These are phyloP conservation scores for Chaetomium globosum DNA, from an alignment of 2,329 filamentous ascomycete genomes.

Conservation along the genomic window DNA sequence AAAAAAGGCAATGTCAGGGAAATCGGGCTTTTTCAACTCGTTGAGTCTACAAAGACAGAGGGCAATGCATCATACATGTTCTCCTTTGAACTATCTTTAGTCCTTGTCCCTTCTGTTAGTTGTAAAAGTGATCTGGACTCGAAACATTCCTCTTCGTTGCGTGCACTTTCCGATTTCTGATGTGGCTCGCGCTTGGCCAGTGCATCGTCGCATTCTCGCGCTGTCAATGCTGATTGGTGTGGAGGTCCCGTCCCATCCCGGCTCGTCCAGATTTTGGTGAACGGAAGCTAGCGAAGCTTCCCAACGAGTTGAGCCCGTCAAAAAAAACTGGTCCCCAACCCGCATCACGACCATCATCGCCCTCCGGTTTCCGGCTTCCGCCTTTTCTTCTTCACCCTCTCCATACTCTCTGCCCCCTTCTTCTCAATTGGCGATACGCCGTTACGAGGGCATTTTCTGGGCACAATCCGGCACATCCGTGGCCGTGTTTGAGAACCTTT, in stretches of 20 bases:
- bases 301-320: conserved; percentile 38
- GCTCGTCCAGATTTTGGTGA: conserved; percentile 34
- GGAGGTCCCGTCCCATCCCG: conserved; percentile 26
- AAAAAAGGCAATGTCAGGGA: neutral
- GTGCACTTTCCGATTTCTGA: neutral
- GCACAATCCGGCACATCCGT: conserved; percentile 14
- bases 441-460: conserved; percentile 18
- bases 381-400: conserved; percentile 23
- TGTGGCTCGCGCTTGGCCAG: conserved; percentile 20
- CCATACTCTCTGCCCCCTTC: conserved; percentile 21
- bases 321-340: conserved; percentile 37
- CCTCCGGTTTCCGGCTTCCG: conserved; percentile 34
- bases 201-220: conserved; percentile 22
- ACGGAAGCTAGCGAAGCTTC: conserved; percentile 36
- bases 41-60: neutral
- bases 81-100: neutral
- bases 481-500: conserved; percentile 28
- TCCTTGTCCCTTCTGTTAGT: no score
- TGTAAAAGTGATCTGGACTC: neutral
- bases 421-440: conserved; percentile 31
- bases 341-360: conserved; percentile 32
- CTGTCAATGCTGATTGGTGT: conserved; percentile 34
- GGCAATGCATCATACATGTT: neutral
- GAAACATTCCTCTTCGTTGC: neutral
- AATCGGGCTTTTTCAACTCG: neutral